phyloP scores from a whole-genome alignment of 2,329 filamentous ascomycete genomes.

The Fusarium sp. region DNA sequence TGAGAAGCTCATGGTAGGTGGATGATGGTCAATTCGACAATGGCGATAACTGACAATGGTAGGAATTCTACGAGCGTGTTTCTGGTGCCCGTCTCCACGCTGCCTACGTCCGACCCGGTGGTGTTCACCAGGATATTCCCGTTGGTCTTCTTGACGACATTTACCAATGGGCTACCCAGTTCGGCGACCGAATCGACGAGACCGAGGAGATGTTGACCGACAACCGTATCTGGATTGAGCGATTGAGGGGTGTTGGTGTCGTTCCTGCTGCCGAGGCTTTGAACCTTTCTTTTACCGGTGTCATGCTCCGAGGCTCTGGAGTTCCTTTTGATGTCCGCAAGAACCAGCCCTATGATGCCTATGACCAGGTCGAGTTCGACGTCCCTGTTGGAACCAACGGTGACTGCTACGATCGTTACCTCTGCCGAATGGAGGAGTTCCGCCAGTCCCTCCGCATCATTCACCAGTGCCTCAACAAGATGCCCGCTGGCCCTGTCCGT shows the following conservation, averaged over 20 bases:
- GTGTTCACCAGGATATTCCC: constrained; percentile 95
- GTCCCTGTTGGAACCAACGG: constrained; percentile 96
- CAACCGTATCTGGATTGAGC: constrained; percentile 98
- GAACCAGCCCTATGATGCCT: constrained; percentile 96
- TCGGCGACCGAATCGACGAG: constrained; percentile 97
- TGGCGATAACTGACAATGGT: constrained; percentile 21
- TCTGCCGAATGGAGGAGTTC: constrained; percentile 99
- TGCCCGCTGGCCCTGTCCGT: constrained; percentile 92
- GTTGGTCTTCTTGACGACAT: constrained; percentile 96
- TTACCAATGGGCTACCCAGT: constrained; percentile 99
- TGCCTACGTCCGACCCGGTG: constrained; percentile 95
- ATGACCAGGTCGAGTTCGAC: constrained; percentile 97
- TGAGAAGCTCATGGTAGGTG: constrained; percentile 97
- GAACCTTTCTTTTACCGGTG: constrained; percentile 95
- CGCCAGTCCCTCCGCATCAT: constrained; percentile 98
- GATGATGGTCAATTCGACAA: neutral
- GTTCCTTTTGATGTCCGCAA: constrained; percentile 97
- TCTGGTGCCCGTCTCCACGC: constrained; percentile 97
- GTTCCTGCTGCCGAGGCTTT: constrained; percentile 93
- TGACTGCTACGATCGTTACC: constrained; percentile 98
- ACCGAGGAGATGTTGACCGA: constrained; percentile 98
- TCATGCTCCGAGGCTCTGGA: constrained; percentile 97
- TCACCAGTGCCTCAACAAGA: constrained; percentile 98
- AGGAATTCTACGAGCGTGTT: constrained; percentile 99
- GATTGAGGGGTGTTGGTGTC: constrained; percentile 91